Base-by-base conservation (phyloP, 2,329 filamentous ascomycete genomes). In the Colletotrichum tropicicola region DNA sequence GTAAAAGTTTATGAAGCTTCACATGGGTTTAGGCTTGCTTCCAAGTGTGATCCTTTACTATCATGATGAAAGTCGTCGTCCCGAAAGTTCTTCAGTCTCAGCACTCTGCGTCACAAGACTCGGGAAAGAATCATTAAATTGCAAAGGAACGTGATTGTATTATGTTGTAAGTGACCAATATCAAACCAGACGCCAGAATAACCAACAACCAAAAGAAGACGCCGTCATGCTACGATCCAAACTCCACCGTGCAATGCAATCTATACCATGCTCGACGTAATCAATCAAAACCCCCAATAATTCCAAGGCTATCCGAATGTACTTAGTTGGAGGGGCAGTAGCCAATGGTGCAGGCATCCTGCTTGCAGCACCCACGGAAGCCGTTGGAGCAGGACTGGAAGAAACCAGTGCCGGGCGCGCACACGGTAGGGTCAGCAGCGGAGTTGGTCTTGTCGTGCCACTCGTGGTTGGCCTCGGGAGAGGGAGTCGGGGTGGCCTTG, bases 381-480 rank as follows among this genome's bases (percentile, higher is more conserved):
- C 60, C 60, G 47, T 53, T 63, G 47, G 37, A 23, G 41, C 61
- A 65, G 1, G 61, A 65, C 32, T 65, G 61, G 10, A 65, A 65
- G 43, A 64, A 64, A 6, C 56, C 61, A 6, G 35, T 60, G 5
- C 55, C 60, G 15, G 64, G 51, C 1, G 58, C 44, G 41, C 63
- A 66, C 27, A 63, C 58, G 19, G 63, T 58, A 8, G 51, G 51
- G 17, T 63, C 63, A 9, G n/a, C n/a, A n/a, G n/a, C n/a, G n/a
- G 27, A 39, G n/a, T 44, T 47, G 49, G 58, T 10, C 48, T 54
- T 39, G 17, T 49, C 17, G 3, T 12, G 15, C 9, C 39, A 10
- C 43, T 51, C n/a, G n/a, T n/a, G n/a, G n/a, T n/a, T n/a, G n/a
- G n/a, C n/a, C n/a, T n/a, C n/a, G n/a, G n/a, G n/a, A n/a, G n/a